These are phyloP conservation scores for Neurospora terricola DNA, from an alignment of 495 filamentous ascomycete species.

Conservation along the genomic window DNA sequence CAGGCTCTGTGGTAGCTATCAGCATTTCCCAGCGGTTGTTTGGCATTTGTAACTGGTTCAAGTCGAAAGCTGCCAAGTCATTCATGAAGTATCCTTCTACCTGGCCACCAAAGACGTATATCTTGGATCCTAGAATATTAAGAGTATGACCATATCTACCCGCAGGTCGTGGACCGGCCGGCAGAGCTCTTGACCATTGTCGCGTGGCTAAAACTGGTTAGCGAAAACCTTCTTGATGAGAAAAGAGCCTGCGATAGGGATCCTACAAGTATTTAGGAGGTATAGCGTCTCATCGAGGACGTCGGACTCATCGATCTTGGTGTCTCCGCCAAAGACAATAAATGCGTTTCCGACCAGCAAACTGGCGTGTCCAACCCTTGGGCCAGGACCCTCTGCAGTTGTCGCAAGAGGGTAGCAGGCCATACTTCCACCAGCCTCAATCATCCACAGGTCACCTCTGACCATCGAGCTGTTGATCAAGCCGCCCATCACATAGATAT, in stretches of 20 bases:
- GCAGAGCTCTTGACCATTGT: constrained; percentile 92
- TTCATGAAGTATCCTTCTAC: constrained; percentile 98
- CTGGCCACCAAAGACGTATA: constrained; percentile 96
- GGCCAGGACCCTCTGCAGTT: constrained; percentile 86
- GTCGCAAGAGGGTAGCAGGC: constrained; percentile 87
- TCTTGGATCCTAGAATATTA: constrained; percentile 90
- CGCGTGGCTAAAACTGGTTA: constrained; percentile 60
- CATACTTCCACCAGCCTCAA: constrained; percentile 81
- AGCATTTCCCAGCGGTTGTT: constrained; percentile 91
- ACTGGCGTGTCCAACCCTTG: constrained; percentile 89
- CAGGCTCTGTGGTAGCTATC: constrained; percentile 64
- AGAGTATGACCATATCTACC: constrained; percentile 95
- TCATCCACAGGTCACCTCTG: constrained; percentile 96
- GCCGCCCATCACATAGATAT: constrained; percentile 97
- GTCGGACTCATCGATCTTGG: constrained; percentile 89
- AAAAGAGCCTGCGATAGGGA: neutral
- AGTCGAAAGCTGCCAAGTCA: constrained; percentile 90
- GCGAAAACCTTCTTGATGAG: constrained; percentile 8
- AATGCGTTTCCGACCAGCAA: constrained; percentile 96
- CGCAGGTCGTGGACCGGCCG: constrained; percentile 68
- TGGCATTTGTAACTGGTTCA: constrained; percentile 83
- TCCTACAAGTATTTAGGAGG: constrained; percentile 91
- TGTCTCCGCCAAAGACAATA: constrained; percentile 98
- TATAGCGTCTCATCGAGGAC: constrained; percentile 91
- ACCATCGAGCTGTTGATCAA: constrained; percentile 88